Conservation (phyloP, 345 rosid genomes). For the Psidium friedrichsthalianum region DNA sequence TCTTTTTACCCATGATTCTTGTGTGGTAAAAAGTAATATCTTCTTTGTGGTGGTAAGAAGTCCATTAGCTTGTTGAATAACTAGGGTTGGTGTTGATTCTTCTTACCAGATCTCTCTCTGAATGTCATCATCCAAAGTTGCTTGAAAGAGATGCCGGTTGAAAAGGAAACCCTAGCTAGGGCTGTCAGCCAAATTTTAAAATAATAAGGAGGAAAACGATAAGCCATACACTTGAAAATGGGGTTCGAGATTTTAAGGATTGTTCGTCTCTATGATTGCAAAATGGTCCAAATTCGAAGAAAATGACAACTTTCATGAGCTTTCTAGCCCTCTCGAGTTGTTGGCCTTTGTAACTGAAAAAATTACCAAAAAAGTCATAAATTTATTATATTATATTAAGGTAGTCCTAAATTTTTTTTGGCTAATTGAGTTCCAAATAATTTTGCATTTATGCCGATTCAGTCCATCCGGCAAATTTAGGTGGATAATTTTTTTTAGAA, state of each 20-base stretch:
- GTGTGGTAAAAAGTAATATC: not conserved
- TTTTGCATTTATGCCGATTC: too few relatives aligned
- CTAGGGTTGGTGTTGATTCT: slow-evolving; percentile 20
- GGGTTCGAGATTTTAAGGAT: not conserved
- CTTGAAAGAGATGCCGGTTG: slow-evolving; percentile 34
- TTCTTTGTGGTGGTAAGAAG: not conserved
- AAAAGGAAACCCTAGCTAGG: slow-evolving; percentile 28
- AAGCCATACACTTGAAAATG: not conserved
- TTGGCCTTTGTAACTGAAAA: not conserved
- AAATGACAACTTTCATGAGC: slow-evolving; percentile 12
- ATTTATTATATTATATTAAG: too few relatives aligned
- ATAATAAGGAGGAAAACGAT: not conserved
- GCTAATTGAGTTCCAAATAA: too few relatives aligned
- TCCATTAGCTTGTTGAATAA: slow-evolving; percentile 4
- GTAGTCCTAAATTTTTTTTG: too few relatives aligned
- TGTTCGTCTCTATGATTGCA: slow-evolving; percentile 9
- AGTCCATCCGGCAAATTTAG: too few relatives aligned
- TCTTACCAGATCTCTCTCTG: slow-evolving; percentile 13
- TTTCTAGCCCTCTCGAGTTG: slow-evolving; percentile 16
- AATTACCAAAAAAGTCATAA: too few relatives aligned
- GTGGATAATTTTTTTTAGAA: too few relatives aligned
- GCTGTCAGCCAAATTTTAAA: slow-evolving; percentile 1
- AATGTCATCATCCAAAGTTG: slow-evolving; percentile 33
- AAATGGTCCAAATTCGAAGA: slow-evolving; percentile 15
- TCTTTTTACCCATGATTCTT: not conserved